These are phyloP conservation scores for Penicillium palitans DNA, from an alignment of 2,329 filamentous ascomycete genomes.

Conservation along the genomic window DNA sequence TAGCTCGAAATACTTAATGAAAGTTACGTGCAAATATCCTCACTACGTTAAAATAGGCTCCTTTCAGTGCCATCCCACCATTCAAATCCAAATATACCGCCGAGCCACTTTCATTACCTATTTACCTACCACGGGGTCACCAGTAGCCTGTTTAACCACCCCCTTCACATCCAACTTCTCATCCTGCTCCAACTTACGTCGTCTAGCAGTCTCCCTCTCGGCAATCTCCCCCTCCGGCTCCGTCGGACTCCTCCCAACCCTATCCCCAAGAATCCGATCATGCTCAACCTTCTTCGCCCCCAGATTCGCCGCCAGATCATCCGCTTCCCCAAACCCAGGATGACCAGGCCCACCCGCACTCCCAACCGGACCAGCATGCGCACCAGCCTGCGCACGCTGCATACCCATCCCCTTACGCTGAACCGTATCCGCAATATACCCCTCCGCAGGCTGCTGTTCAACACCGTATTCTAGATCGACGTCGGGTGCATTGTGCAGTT, in stretches of 20 bases:
- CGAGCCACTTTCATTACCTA: neutral
- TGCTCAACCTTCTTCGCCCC: constrained; percentile 38
- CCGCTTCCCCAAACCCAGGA: constrained; percentile 36
- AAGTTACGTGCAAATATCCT: neutral
- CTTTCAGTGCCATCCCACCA: neutral
- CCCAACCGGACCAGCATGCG: constrained; percentile 38
- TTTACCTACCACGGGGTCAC: constrained; percentile 28
- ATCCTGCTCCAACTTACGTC: constrained; percentile 31
- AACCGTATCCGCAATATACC: constrained; percentile 37
- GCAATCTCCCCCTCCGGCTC: constrained; percentile 17
- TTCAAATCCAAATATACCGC: neutral
- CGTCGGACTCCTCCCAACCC: constrained; percentile 24
- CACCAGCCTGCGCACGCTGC: constrained; percentile 33
- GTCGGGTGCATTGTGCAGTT: constrained; percentile 22
- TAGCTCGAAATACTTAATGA: constrained; percentile 7
- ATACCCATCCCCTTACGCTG: constrained; percentile 25
- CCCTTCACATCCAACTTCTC: constrained; percentile 31
- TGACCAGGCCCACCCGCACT: constrained; percentile 31
- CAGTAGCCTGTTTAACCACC: constrained; percentile 30
- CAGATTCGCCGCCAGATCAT: constrained; percentile 35
- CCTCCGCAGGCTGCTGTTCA: constrained; percentile 39
- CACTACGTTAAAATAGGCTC: no score
- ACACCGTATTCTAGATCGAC: constrained; percentile 40
- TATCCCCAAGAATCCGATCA: constrained; percentile 32
- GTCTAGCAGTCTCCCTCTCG: constrained; percentile 26